These are phyloP conservation scores for Evansstolkia leycettana DNA, from an alignment of 495 filamentous ascomycete species.

Conservation along the genomic window DNA sequence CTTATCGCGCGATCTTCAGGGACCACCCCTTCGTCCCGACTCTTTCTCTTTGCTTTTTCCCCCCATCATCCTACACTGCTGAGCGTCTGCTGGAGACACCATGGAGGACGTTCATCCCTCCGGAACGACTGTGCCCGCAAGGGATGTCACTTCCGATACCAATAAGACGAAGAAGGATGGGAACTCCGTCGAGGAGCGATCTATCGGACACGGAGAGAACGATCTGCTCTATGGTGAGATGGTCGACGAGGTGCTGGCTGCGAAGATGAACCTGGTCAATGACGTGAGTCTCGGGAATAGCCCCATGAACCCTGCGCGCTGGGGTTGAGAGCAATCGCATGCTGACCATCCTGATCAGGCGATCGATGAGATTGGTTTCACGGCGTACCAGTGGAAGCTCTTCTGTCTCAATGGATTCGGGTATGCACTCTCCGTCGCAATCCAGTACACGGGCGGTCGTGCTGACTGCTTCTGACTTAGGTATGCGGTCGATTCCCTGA, in stretches of 20 bases:
- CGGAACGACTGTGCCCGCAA: no score
- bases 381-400: conserved; percentile 54
- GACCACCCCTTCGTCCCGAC: no score
- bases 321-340: no score
- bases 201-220: conserved; percentile 26
- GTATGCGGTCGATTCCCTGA: conserved; percentile 57
- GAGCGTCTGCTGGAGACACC: no score
- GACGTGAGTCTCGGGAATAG: conserved; percentile 33
- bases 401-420: conserved; percentile 58
- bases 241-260: conserved; percentile 50
- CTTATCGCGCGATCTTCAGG: no score
- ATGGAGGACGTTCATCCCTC: no score
- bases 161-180: conserved; percentile 2
- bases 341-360: conserved; percentile 27
- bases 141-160: background rate
- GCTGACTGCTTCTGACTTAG: conserved; percentile 13
- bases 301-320: no score
- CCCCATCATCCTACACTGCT: no score
- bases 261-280: conserved; percentile 60
- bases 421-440: conserved; percentile 20
- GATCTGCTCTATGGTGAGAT: conserved; percentile 36
- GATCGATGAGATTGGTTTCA: conserved; percentile 65
- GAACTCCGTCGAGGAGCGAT: conserved; percentile 3
- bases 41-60: no score
- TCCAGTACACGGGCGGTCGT: background rate